phyloP scores from a whole-genome alignment of 2,329 filamentous ascomycete genomes.

The Aspergillus thermomutatus region DNA sequence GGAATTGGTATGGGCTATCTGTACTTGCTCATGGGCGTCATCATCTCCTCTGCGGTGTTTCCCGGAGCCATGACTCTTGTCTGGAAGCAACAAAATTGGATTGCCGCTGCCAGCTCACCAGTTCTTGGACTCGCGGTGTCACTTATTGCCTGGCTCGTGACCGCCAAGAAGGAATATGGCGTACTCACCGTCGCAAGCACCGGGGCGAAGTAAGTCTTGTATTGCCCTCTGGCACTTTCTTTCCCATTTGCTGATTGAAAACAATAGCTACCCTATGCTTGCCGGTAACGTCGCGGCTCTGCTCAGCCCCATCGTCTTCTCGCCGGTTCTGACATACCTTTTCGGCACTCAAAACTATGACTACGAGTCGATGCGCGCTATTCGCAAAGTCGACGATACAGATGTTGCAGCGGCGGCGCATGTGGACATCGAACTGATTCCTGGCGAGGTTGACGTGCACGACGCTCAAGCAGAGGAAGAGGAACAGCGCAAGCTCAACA shows the following conservation, averaged over 20 bases:
- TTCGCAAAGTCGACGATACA: slow-evolving; percentile 74
- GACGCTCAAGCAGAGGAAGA: slow-evolving; percentile 38
- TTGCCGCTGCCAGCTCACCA: slow-evolving; percentile 67
- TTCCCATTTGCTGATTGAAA: neutral
- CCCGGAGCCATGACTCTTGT: slow-evolving; percentile 76
- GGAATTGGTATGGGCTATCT: slow-evolving; percentile 85
- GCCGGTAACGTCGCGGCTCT: slow-evolving; percentile 82
- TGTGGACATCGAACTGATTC: slow-evolving; percentile 63
- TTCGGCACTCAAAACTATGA: slow-evolving; percentile 77
- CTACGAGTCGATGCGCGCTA: slow-evolving; percentile 77
- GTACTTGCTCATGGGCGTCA: slow-evolving; percentile 86
- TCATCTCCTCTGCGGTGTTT: slow-evolving; percentile 81
- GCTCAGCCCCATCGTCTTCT: slow-evolving; percentile 70
- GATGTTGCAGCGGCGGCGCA: slow-evolving; percentile 64
- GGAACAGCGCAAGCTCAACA: slow-evolving; percentile 51
- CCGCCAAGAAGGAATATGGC: slow-evolving; percentile 66
- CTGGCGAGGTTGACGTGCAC: slow-evolving; percentile 45
- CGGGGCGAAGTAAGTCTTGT: slow-evolving; percentile 61
- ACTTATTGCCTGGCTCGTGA: slow-evolving; percentile 74
- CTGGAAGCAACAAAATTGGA: slow-evolving; percentile 76
- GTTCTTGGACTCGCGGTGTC: slow-evolving; percentile 66
- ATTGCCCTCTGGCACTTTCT: neutral
- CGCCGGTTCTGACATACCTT: slow-evolving; percentile 69
- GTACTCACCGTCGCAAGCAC: slow-evolving; percentile 69
- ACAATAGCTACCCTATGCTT: slow-evolving; percentile 67